Conservation (phyloP, 2,329 filamentous ascomycete genomes). For the Cercospora berteroae region DNA sequence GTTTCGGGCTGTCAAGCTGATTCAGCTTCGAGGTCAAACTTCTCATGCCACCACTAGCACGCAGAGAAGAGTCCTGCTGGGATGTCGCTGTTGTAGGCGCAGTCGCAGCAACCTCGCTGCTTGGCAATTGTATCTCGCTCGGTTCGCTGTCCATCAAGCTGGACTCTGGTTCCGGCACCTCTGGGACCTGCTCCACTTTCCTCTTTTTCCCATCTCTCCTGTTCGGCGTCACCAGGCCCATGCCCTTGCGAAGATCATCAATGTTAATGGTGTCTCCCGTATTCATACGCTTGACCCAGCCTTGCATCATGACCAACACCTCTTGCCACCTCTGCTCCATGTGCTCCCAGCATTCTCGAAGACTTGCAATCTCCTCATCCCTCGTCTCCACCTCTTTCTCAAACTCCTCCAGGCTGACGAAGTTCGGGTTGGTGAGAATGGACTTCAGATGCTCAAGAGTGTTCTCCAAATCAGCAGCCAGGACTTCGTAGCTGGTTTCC, state of each 20-base stretch:
- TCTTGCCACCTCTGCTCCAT: slow-evolving; percentile 92
- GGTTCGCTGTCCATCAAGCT: slow-evolving; percentile 32
- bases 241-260: slow-evolving; percentile 60
- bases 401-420: slow-evolving; percentile 92
- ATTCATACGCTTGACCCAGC: slow-evolving; percentile 82
- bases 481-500: slow-evolving; percentile 63
- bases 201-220: slow-evolving; percentile 24
- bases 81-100: slow-evolving; percentile 1
- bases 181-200: slow-evolving; percentile 29
- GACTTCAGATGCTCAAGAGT: slow-evolving; percentile 78
- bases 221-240: slow-evolving; percentile 49
- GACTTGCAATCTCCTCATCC: slow-evolving; percentile 81
- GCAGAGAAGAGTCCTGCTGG: slow-evolving; percentile 1
- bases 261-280: slow-evolving; percentile 67
- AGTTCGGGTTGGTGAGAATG: slow-evolving; percentile 90
- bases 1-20: slow-evolving; percentile 26
- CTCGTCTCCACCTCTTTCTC: slow-evolving; percentile 88
- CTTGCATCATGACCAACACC: slow-evolving; percentile 84
- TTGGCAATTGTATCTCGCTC: slow-evolving; percentile 28
- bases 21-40: slow-evolving; percentile 9
- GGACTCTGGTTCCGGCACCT: slow-evolving; percentile 17
- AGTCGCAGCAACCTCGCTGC: not conserved
- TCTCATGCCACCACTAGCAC: slow-evolving; percentile 10
- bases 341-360: slow-evolving; percentile 84
- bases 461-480: slow-evolving; percentile 70